A percentile compares a stretch with the other conserved stretches of the same genome.
phyloP scores from a whole-genome alignment of 1,284 basidiomycete species.

The Fereydounia khargensis region DNA sequence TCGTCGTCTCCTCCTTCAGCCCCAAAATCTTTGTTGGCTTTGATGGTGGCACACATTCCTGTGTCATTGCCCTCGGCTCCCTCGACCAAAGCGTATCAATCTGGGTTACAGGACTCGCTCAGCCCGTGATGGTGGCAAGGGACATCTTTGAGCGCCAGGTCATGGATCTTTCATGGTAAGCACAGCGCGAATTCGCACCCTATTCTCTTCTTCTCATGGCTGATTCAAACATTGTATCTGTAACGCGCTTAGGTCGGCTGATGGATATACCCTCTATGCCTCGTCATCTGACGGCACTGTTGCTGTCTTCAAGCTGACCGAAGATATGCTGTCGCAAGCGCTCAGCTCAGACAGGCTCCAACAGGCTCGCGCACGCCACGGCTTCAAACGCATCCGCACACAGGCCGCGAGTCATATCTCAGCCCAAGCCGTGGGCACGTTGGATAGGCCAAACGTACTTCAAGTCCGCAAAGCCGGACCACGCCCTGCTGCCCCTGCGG shows the following conservation, averaged over 20 bases:
- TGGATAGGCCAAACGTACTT: slow-evolving; percentile 42
- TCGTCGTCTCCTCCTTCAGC: slow-evolving; percentile 68
- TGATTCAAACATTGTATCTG: no score
- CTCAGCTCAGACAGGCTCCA: slow-evolving; percentile 66
- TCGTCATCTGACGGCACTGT: slow-evolving; percentile 94
- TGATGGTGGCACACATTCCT: slow-evolving; percentile 25
- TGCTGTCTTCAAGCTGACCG: slow-evolving; percentile 78
- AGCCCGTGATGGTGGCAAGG: slow-evolving; percentile 85
- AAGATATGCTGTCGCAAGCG: slow-evolving; percentile 77
- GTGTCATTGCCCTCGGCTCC: slow-evolving; percentile 48
- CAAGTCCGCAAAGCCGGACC: slow-evolving; percentile 47
- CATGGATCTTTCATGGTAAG: slow-evolving; percentile 90
- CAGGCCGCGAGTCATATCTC: neutral
- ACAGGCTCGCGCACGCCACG: slow-evolving; percentile 33
- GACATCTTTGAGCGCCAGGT: slow-evolving; percentile 92
- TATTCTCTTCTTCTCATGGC: neutral
- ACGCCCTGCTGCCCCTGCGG: slow-evolving; percentile 4
- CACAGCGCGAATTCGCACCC: slow-evolving; percentile 1
- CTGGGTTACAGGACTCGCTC: slow-evolving; percentile 66
- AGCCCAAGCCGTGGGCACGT: slow-evolving; percentile 3
- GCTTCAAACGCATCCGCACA: slow-evolving; percentile 23
- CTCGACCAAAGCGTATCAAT: slow-evolving; percentile 29
- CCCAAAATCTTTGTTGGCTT: slow-evolving; percentile 44
- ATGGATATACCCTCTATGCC: slow-evolving; percentile 87
- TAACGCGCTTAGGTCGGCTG: slow-evolving; percentile 56